Percentiles rank a stretch among this genome's conserved stretches.
Conservation (phyloP, 495 filamentous ascomycete species). For the Xylaria scruposa region DNA sequence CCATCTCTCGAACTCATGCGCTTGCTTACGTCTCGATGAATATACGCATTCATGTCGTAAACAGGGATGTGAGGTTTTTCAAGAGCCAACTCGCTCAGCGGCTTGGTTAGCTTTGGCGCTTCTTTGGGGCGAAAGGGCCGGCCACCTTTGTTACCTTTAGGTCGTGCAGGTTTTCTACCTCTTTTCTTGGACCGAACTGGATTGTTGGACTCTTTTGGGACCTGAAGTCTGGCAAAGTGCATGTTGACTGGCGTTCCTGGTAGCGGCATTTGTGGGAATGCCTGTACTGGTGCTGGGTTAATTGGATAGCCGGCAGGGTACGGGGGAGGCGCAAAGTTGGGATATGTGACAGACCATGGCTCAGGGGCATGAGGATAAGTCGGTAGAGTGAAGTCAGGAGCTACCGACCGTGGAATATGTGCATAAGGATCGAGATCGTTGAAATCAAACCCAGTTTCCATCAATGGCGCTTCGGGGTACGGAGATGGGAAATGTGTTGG, state of each 20-base stretch:
- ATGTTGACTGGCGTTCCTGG: neutral
- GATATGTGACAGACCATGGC: neutral
- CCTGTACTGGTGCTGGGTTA: neutral
- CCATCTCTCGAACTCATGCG: neutral
- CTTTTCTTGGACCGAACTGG: neutral
- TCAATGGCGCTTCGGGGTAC: neutral
- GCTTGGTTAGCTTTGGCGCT: neutral
- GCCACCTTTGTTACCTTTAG: neutral
- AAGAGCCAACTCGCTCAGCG: neutral
- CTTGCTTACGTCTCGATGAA: neutral
- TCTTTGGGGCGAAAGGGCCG: neutral
- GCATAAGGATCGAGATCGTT: neutral
- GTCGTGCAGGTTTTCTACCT: neutral
- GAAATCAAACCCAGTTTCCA: neutral
- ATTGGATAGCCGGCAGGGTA: neutral
- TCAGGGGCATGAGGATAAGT: neutral
- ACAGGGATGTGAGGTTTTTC: neutral
- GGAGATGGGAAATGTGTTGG: neutral
- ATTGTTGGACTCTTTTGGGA: neutral
- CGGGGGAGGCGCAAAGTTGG: neutral
- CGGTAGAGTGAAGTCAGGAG: neutral
- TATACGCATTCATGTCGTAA: neutral
- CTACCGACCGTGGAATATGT: neutral
- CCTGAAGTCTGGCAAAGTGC: neutral
- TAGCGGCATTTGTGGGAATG: neutral